Evolutionary conservation across 2,329 filamentous ascomycete genomes (phyloP).

Genomic region (Pseudogymnoascus sp.): DNA sequence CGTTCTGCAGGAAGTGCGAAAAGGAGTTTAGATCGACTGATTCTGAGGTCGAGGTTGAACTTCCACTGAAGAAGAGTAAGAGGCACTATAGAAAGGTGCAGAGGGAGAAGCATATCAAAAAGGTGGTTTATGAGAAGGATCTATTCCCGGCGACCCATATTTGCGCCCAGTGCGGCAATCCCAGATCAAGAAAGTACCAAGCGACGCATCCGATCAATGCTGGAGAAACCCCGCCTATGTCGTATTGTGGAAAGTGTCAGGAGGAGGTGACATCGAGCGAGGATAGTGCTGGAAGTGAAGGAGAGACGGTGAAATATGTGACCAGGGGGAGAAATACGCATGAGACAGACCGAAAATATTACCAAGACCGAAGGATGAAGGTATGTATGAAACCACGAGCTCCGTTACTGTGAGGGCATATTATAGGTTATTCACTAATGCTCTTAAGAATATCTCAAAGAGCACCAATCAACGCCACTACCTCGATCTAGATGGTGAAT

Average conservation of each 20-base stretch:
- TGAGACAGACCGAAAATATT: neutral
- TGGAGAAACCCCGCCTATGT: neutral
- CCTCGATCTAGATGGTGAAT: neutral
- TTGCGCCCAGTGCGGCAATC: constrained; percentile 5
- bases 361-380: constrained; percentile 10
- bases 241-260: constrained; percentile 5
- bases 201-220: constrained; percentile 10
- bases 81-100: neutral
- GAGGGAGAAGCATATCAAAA: constrained; percentile 2
- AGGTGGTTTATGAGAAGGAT: neutral
- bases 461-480: neutral
- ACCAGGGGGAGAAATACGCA: neutral
- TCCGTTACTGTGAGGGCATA: neutral
- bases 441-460: neutral
- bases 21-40: constrained; percentile 8
- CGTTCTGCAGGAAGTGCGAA: constrained; percentile 9
- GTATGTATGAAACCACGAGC: neutral
- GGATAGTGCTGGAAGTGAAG: neutral
- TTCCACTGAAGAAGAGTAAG: neutral
- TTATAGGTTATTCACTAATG: neutral
- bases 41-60: neutral
- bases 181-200: constrained; percentile 4
- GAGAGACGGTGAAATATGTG: neutral
- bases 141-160: neutral
- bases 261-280: constrained; percentile 3